phyloP scores from a whole-genome alignment of 225 moss, liverwort and hornwort species.

The Rhytidiadelphus loreus region DNA sequence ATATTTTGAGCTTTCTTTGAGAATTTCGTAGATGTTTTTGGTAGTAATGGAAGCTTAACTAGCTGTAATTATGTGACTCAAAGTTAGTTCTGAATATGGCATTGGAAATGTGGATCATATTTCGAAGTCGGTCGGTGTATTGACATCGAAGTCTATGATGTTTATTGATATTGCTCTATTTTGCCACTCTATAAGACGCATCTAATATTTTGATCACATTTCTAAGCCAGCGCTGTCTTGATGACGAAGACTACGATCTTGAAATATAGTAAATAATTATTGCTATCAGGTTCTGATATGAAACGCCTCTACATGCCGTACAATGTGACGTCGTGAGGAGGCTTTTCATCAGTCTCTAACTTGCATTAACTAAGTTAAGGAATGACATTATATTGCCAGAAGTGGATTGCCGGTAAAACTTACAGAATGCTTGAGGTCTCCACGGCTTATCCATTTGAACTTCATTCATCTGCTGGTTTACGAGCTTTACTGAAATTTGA shows the following conservation, averaged over 20 bases:
- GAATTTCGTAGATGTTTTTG: not conserved
- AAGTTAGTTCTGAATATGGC: not conserved
- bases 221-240: not conserved
- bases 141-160: not conserved
- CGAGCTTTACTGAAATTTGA: not conserved
- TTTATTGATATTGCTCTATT: not conserved
- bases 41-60: not conserved
- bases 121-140: not conserved
- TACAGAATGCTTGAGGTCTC: not conserved
- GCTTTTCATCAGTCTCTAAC: not conserved
- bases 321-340: not conserved
- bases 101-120: not conserved
- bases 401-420: not conserved
- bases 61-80: not conserved
- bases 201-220: not conserved
- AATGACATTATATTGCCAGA: not conserved
- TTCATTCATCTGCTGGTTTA: not conserved
- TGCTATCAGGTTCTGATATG: not conserved
- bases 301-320: not conserved
- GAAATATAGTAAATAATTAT: not conserved
- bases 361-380: not conserved
- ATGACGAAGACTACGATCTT: not conserved
- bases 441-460: not conserved
- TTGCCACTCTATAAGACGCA: not conserved
- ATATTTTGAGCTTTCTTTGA: not conserved